Evolutionary conservation across 1,139 yeast genomes (phyloP), one percentile per base, ranked within the genome.

Genomic region (Meyerozyma guilliermondii): DNA sequence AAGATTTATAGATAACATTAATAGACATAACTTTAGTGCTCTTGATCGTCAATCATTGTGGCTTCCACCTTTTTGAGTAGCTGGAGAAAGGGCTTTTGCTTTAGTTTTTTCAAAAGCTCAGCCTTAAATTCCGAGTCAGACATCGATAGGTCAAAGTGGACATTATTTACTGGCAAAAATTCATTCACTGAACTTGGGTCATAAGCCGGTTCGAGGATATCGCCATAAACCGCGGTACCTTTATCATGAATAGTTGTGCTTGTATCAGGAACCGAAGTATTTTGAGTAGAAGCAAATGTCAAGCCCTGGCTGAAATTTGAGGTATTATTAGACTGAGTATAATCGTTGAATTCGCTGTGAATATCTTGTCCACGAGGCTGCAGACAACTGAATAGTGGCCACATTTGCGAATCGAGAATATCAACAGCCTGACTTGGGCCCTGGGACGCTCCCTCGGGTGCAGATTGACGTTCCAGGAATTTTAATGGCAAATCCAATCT

Each of bases 1-100:
- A 74, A 68, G 48, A 42, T 53, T 14, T 42, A 48, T 31, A 33
- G 45, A 36, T 41, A 30, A 35, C 16, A 16, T 9, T 38, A 10
- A 30, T 9, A 23, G 33, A 34, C 22, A 29, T 18, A 20, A n/a
- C 23, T 36, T n/a, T 5, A n/a, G 11, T 26, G 28, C 28, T n/a
- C 16, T 5, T 29, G 33, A 29, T 8, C 16, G 2, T n/a, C 33
- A 13, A 29, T 7, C 33, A 29, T n/a, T 4, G 33, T 18, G 3
- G 18, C 4, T 8, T 29, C 33, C 14, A 29, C 33, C 14, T 14
- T 29, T 8, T 14, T 11, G 9, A 29, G 18, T 13, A 29, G 33
- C 10, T 11, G 8, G 7, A 29, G 16, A 13, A 29, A 29, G 5
- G 18, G 10, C 7, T 14, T 29, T 29, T 29, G 33, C 16, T 29